These are phyloP conservation scores for Lavandula angustifolia DNA, from an alignment of 257 asterid species.

Conservation along the genomic window DNA sequence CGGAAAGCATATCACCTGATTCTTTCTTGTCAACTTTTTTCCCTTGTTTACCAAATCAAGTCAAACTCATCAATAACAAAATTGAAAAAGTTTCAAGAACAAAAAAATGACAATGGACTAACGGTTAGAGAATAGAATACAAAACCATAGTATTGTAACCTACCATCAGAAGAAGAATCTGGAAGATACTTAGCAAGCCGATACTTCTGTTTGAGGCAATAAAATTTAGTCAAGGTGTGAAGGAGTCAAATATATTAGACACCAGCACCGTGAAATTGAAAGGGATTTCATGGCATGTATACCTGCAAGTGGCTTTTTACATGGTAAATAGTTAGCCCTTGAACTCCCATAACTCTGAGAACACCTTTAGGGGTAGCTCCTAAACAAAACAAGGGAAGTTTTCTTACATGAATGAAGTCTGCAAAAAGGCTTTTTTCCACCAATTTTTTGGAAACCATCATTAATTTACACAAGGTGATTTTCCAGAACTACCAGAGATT, in stretches of 20 bases:
- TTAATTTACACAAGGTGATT: background rate
- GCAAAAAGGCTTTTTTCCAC: conserved; percentile 4
- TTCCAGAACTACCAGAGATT: conserved; percentile 13
- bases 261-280: conserved; percentile 18
- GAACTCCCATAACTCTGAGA: conserved; percentile 97
- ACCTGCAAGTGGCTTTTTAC: conserved; percentile 99
- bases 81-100: background rate
- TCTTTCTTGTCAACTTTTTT: conserved; percentile 83
- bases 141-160: conserved; percentile 25
- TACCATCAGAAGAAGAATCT: conserved; percentile 94
- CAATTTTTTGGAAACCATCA: conserved; percentile 7
- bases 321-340: conserved; percentile 94
- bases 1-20: conserved; percentile 69
- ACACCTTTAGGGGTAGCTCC: conserved; percentile 99
- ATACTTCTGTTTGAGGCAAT: conserved; percentile 66
- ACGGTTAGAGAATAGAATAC: background rate
- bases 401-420: conserved; percentile 17
- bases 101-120: conserved; percentile 23
- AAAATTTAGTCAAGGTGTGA: conserved; percentile 30
- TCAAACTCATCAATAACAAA: conserved; percentile 27
- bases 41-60: conserved; percentile 47
- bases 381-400: conserved; percentile 36
- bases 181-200: conserved; percentile 99
- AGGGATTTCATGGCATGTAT: conserved; percentile 12
- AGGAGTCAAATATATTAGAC: conserved; percentile 23